phyloP scores from a whole-genome alignment of 805 yeast species.

The Kuraishia cidri region DNA sequence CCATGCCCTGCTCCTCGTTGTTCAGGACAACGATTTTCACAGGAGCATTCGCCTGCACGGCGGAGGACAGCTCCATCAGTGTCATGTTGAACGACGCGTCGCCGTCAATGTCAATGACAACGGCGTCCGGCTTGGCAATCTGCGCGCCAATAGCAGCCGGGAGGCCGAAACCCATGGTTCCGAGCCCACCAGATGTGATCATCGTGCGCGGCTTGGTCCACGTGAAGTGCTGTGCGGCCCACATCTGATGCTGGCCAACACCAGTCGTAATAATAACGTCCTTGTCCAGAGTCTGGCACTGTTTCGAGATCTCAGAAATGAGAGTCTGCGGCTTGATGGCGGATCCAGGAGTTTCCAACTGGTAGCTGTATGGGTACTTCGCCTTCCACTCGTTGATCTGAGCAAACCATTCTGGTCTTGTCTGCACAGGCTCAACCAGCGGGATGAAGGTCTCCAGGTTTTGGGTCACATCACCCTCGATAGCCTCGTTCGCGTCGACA shows the following conservation, averaged over 20 bases:
- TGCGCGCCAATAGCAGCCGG: constrained; percentile 99
- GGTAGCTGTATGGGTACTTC: constrained; percentile 79
- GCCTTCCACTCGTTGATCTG: constrained; percentile 75
- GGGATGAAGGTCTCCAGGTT: constrained; percentile 73
- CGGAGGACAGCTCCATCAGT: constrained; percentile 83
- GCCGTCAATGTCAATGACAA: constrained; percentile 96
- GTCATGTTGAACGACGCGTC: constrained; percentile 99
- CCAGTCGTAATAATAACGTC: constrained; percentile 92
- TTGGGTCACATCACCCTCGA: constrained; percentile 90
- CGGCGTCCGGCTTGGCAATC: constrained; percentile 88
- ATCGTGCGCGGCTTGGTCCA: constrained; percentile 91
- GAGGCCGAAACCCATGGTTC: constrained; percentile 97
- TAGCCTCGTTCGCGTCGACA: constrained; percentile 90
- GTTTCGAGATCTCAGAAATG: constrained; percentile 65
- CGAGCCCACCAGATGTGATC: constrained; percentile 98
- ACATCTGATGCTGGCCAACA: constrained; percentile 99
- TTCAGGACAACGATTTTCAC: constrained; percentile 84
- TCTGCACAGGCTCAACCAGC: constrained; percentile 45
- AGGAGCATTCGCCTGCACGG: constrained; percentile 89
- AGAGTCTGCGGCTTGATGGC: constrained; percentile 91
- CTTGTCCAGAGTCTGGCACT: constrained; percentile 52
- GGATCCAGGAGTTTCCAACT: constrained; percentile 70
- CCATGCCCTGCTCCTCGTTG: constrained; percentile 99
- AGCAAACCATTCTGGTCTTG: constrained; percentile 74
- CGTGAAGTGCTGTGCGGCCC: constrained; percentile 98